Base-by-base conservation (phyloP, 1,284 basidiomycete genomes). In the Pseudozyma tsukubaensis region DNA sequence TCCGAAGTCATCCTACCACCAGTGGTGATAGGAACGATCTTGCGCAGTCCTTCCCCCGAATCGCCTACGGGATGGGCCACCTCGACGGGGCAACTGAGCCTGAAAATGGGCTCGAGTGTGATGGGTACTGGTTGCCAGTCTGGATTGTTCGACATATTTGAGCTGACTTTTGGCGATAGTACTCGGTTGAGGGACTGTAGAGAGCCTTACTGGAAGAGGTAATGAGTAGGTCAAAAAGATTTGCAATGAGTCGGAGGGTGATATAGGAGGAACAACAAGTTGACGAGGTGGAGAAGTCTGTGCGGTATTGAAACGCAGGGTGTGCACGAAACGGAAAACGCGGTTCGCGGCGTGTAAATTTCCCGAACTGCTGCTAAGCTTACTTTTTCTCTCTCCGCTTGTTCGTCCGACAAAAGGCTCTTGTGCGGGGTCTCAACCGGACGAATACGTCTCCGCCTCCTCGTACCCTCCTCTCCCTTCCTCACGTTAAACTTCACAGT, bases 1-100 rank as follows among this genome's bases (percentile, higher is more conserved):
- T 36, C 10, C 14, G 62, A 66, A 11, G 43, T 40, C 19, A 72
- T 66, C 24, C 8, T 32, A 10, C 69, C 69, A 12, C 59, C 52
- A 7, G 54, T 21, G 7, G 49, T 24, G 56, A 72, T 72, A 35
- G 70, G 65, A 4, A 68, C 70, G 39, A 72, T 64, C 35, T 68
- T 67, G 44, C 70, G 64, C 8, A 68, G 1, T 4, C 70, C 65
- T 50, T 72, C 65, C 18, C 70, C 65, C 0, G 53, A 64, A 21
- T 68, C 60, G 13, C 70, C 70, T 7, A 72, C 37, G 13, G 36
- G n/a, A 16, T 60, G 48, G 2, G 70, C n/a, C 0, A 34, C 7
- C 6, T 54, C 53, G 32, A 72, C 64, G 11, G 59, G 50, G 13
- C 64, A 72, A 6, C 50, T 48, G 14, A 72, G 49, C 0, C 16